Conservation (phyloP, 495 filamentous ascomycete genomes). For the Aspergillus cristatus region DNA sequence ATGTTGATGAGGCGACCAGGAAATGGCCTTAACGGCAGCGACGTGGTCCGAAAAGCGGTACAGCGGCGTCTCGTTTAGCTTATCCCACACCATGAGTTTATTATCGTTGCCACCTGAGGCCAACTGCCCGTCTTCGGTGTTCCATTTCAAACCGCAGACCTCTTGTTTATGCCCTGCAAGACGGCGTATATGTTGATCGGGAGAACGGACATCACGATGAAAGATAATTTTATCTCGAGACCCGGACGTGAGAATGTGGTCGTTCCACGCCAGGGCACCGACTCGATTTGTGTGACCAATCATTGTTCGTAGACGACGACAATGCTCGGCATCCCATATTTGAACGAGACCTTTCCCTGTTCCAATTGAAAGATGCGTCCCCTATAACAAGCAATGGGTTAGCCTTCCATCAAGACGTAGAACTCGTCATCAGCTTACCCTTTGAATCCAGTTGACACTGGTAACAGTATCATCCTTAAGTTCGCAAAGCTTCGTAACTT, state of each 20-base stretch:
- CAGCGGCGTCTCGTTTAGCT: conserved; percentile 72
- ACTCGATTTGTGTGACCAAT: conserved; percentile 89
- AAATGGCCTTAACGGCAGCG: conserved; percentile 93
- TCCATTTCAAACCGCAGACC: conserved; percentile 97
- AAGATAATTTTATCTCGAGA: conserved; percentile 89
- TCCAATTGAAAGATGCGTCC: conserved; percentile 89
- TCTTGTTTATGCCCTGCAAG: conserved; percentile 92
- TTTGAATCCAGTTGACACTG: conserved; percentile 94
- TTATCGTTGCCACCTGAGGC: conserved; percentile 98
- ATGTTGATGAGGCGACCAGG: conserved; percentile 96
- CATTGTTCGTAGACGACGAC: conserved; percentile 84
- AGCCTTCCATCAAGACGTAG: conserved; percentile 1
- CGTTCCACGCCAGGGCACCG: conserved; percentile 91
- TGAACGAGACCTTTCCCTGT: conserved; percentile 89
- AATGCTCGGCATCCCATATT: conserved; percentile 91
- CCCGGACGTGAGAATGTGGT: conserved; percentile 92
- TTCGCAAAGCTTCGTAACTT: conserved; percentile 87
- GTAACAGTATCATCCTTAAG: conserved; percentile 90
- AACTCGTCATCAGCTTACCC: conserved; percentile 31
- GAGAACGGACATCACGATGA: conserved; percentile 90
- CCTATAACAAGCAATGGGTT: conserved; percentile 33
- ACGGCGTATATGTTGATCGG: conserved; percentile 78
- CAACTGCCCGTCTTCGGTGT: conserved; percentile 85
- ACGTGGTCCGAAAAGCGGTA: conserved; percentile 91
- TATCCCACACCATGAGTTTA: conserved; percentile 97